Percentiles rank a stretch among this genome's conserved stretches.
phyloP scores from a whole-genome alignment of 257 asterid species.

The Scutellaria baicalensis region DNA sequence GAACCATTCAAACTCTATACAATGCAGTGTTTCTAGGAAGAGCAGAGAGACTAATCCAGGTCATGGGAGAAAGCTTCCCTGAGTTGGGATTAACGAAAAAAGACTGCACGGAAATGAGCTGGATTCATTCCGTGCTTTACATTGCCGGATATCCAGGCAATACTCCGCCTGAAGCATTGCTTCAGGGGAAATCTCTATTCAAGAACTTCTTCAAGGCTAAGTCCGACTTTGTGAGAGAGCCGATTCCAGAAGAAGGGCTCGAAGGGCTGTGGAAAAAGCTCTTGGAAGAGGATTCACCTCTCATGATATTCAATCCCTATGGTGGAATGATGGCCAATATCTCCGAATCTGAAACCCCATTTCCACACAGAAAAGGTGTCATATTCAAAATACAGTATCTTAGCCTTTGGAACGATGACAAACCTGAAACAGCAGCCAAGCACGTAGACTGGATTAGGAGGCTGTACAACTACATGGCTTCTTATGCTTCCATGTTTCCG shows the following conservation, averaged over 20 bases:
- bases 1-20: constrained; percentile 34
- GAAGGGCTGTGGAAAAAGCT: constrained; percentile 63
- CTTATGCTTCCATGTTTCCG: constrained; percentile 54
- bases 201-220: constrained; percentile 64
- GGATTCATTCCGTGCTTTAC: constrained; percentile 54
- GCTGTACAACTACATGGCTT: constrained; percentile 52
- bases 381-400: constrained; percentile 40
- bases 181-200: constrained; percentile 55
- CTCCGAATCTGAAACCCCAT: constrained; percentile 48
- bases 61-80: constrained; percentile 42
- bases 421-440: constrained; percentile 28
- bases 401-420: constrained; percentile 37
- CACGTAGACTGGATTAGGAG: constrained; percentile 53
- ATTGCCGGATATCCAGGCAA: constrained; percentile 45
- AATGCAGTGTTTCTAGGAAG: constrained; percentile 48
- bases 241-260: constrained; percentile 49
- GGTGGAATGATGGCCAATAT: constrained; percentile 64
- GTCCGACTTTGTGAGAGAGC: constrained; percentile 49
- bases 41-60: constrained; percentile 27
- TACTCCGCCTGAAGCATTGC: constrained; percentile 47
- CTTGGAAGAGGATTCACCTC: constrained; percentile 42
- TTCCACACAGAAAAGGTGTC: constrained; percentile 59
- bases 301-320: constrained; percentile 50
- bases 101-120: constrained; percentile 54
- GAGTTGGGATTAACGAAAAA: constrained; percentile 41